Conservation (phyloP, 345 rosid species). For the Moricandia arvensis region DNA sequence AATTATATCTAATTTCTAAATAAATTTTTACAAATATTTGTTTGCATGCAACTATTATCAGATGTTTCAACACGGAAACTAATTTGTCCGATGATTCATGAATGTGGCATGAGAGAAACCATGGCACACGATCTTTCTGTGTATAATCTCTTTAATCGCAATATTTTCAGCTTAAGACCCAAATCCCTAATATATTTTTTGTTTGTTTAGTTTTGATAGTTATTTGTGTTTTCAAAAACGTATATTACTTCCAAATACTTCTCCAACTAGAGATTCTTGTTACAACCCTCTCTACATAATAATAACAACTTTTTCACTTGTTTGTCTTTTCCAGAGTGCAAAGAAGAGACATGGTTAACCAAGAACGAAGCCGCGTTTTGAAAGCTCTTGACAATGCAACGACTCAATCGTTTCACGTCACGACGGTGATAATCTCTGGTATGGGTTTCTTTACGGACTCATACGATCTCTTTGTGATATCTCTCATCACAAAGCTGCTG, state of each 20-base stretch:
- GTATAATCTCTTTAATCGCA: neutral
- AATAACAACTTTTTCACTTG: neutral
- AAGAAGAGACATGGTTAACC: slow-evolving; percentile 41
- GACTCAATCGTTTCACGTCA: slow-evolving; percentile 61
- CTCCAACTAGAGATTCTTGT: too few species aligned
- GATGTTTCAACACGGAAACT: slow-evolving; percentile 29
- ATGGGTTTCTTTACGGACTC: slow-evolving; percentile 91
- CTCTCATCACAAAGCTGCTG: slow-evolving; percentile 68
- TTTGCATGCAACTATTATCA: neutral
- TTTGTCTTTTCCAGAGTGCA: slow-evolving; percentile 7
- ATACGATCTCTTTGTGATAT: slow-evolving; percentile 74
- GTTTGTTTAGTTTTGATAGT: neutral
- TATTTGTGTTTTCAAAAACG: neutral
- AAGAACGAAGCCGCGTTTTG: slow-evolving; percentile 49
- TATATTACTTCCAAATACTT: neutral
- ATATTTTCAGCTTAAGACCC: neutral
- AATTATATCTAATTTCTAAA: too few species aligned
- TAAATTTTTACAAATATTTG: too few species aligned
- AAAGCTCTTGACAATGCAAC: slow-evolving; percentile 61
- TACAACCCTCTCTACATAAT: neutral
- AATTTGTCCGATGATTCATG: slow-evolving; percentile 21
- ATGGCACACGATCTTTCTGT: slow-evolving; percentile 25
- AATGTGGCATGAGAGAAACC: slow-evolving; percentile 18
- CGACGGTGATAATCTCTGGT: slow-evolving; percentile 65
- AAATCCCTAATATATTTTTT: neutral